Base-by-base conservation (phyloP, 2,329 filamentous ascomycete species). In the Fusarium veterinarium region DNA sequence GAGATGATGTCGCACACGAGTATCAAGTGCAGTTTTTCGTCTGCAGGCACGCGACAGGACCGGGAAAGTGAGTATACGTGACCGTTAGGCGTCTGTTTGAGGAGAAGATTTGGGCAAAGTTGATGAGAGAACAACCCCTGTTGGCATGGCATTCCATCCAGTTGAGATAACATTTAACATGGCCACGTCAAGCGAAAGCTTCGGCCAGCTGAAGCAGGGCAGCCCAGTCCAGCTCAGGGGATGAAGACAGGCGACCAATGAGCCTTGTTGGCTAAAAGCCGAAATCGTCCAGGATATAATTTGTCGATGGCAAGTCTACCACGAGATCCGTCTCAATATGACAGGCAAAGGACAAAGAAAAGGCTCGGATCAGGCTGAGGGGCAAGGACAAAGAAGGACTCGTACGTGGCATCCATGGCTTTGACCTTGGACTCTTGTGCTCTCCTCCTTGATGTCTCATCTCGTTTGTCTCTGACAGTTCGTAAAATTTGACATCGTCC, bases 1-100 rank as follows among this genome's bases (percentile, higher is more conserved):
- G 49, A 55, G 67, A 74, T 63, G 67, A 74, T 73, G 71, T 73
- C 45, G 57, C 60, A 73, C 71, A 68, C 70, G 42, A 71, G 56
- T 66, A 58, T 64, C 49, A n/a, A 66, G 55, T 70, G 56, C 49
- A 66, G 44, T 60, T 44, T 61, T 25, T 33, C 16, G 55, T 58
- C 68, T 64, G 67, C 71, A 73, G 71, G 71, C 69, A 73, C 62
- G 31, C 44, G 58, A 67, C 67, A 71, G 46, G 67, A 61, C 55
- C 33, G 41, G 64, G 46, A 40, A 20, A 23, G 38, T 20, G 51
- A 31, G 28, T 20, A 52, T 58, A 66, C 49, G 52, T 51, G 25
- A 41, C 44, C 30, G 25, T 67, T 67, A 46, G 64, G 53, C 31
- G 57, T 28, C 20, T 60, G 33, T 51, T 55, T 56, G 44, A 60